A percentile compares a stretch with the other conserved stretches of the same genome.
phyloP scores from a whole-genome alignment of 2,329 filamentous ascomycete species.

The Colletotrichum acutatum region DNA sequence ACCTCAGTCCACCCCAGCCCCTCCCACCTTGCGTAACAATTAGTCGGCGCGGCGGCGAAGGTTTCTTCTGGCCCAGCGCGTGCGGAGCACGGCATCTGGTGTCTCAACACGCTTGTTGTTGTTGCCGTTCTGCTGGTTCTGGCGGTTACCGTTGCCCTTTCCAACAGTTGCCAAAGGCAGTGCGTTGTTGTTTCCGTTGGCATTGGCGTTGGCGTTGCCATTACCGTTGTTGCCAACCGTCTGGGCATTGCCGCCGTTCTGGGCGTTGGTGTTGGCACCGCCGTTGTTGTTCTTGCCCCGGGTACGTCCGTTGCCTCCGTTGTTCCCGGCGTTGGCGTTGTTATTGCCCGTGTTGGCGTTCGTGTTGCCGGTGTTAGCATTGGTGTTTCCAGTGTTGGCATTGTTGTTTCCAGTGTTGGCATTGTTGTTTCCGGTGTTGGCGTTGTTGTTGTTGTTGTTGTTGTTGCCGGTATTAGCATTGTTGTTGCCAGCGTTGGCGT shows the following conservation, averaged over 20 bases:
- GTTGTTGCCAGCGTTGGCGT: background rate
- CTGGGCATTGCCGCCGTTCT: background rate
- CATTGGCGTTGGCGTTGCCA: background rate
- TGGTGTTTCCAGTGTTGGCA: background rate
- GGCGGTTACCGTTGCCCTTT: conserved; percentile 7
- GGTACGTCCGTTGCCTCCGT: background rate
- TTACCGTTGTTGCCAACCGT: background rate
- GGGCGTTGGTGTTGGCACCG: background rate
- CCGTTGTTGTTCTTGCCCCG: background rate
- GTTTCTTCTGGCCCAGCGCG: conserved; percentile 12
- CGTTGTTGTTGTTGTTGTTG: background rate
- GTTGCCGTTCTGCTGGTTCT: conserved; percentile 12
- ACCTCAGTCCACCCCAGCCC: background rate
- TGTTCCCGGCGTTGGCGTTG: background rate
- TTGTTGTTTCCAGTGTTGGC: background rate
- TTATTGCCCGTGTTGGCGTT: background rate
- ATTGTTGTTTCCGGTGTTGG: background rate
- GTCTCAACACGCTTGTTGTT: conserved; percentile 21
- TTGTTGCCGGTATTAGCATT: too few species aligned
- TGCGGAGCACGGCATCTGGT: background rate
- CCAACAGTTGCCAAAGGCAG: background rate
- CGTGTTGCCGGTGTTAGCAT: background rate
- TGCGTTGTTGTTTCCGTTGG: background rate
- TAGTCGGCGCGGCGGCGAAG: background rate
- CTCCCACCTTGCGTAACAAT: background rate